Conservation (phyloP, 495 filamentous ascomycete genomes). For the Mycothermus thermophilus region DNA sequence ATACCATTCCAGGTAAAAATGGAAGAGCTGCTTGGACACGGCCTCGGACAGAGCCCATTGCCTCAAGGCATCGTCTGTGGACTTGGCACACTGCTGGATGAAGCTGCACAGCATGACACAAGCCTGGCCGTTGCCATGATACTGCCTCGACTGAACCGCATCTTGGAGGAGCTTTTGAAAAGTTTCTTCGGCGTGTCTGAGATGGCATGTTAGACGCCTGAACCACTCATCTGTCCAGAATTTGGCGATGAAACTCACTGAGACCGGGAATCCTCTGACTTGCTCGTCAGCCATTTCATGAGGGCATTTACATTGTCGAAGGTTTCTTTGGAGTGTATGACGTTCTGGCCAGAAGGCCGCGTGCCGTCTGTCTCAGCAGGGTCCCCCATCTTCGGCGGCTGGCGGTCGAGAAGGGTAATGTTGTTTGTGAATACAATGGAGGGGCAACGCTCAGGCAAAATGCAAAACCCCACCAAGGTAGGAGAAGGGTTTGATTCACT, state of each 20-base stretch:
- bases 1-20: slow-evolving; percentile 58
- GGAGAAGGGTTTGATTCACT: no score
- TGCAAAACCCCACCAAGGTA: no score
- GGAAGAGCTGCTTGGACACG: slow-evolving; percentile 46
- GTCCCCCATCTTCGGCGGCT: no score
- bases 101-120: slow-evolving; percentile 42
- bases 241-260: slow-evolving; percentile 8
- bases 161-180: slow-evolving; percentile 28
- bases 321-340: no score
- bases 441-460: no score
- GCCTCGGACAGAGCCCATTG: slow-evolving; percentile 35
- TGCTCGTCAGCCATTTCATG: slow-evolving; percentile 17
- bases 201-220: slow-evolving; percentile 2
- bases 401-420: no score
- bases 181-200: slow-evolving; percentile 16
- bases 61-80: slow-evolving; percentile 23
- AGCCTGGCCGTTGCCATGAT: slow-evolving; percentile 23
- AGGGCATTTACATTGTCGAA: slow-evolving; percentile 24
- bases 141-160: slow-evolving; percentile 30
- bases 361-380: no score
- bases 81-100: slow-evolving; percentile 39
- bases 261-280: slow-evolving; percentile 7
- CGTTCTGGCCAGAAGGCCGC: no score
- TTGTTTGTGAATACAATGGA: no score
- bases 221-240: not conserved